These are phyloP conservation scores for Sphaerostilbella broomeana DNA, from an alignment of 2,329 filamentous ascomycete species.

Conservation along the genomic window DNA sequence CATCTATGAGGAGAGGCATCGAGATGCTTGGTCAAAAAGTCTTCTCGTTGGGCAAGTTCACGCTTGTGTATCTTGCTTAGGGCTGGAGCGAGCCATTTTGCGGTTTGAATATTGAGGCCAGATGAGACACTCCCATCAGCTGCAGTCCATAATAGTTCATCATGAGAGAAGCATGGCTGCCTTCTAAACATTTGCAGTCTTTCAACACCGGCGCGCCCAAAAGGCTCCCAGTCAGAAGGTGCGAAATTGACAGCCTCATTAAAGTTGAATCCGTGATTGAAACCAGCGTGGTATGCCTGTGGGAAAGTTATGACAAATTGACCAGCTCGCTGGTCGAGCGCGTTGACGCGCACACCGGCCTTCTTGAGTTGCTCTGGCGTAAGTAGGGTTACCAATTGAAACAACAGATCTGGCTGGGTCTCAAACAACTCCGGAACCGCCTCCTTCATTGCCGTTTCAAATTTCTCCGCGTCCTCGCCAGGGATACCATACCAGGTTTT, in stretches of 20 bases:
- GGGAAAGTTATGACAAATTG: constrained; percentile 97
- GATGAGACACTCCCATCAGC: constrained; percentile 66
- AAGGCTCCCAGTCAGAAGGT: constrained; percentile 90
- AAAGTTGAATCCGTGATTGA: constrained; percentile 98
- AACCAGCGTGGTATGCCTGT: constrained; percentile 93
- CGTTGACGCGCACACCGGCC: constrained; percentile 87
- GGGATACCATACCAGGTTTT: constrained; percentile 99
- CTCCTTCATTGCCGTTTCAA: constrained; percentile 90
- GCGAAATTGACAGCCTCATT: constrained; percentile 99
- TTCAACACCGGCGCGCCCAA: constrained; percentile 78
- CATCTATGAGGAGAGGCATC: constrained; percentile 49
- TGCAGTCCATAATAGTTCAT: constrained; percentile 87
- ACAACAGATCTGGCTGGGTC: constrained; percentile 90
- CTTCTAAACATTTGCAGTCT: constrained; percentile 80
- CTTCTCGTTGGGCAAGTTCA: constrained; percentile 61
- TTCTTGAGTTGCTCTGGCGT: constrained; percentile 90
- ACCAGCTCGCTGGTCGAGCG: constrained; percentile 90
- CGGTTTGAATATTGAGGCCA: constrained; percentile 69
- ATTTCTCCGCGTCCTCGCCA: constrained; percentile 86
- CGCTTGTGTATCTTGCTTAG: constrained; percentile 70
- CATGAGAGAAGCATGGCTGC: constrained; percentile 95
- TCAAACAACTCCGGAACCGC: constrained; percentile 95
- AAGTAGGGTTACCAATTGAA: constrained; percentile 92
- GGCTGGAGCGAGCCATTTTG: constrained; percentile 90
- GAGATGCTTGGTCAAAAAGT: constrained; percentile 61